A percentile compares a stretch with the other conserved stretches of the same genome.
phyloP scores from a whole-genome alignment of 306 rosid species.

The Malus domestica region DNA sequence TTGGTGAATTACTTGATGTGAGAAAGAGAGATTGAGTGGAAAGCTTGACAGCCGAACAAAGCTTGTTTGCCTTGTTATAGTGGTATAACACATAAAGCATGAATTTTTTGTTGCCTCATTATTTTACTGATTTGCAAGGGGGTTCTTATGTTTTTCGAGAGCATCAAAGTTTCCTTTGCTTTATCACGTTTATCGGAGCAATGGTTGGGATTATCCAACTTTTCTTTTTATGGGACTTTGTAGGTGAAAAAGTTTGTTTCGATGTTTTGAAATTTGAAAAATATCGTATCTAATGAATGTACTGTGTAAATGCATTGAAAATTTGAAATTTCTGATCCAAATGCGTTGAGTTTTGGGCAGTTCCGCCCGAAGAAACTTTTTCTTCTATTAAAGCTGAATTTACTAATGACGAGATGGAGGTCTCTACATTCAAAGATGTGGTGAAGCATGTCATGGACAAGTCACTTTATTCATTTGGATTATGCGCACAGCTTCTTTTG shows the following conservation, averaged over 20 bases:
- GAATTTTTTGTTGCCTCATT: neutral
- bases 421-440: constrained; percentile 55
- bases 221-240: neutral
- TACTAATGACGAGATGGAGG: constrained; percentile 33
- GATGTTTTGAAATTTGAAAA: neutral
- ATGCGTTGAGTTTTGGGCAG: constrained; percentile 38
- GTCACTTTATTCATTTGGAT: constrained; percentile 59
- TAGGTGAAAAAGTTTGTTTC: neutral
- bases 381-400: constrained; percentile 51
- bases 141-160: neutral
- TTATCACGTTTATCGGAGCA: neutral
- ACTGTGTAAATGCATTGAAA: neutral
- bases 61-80: neutral
- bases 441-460: constrained; percentile 67
- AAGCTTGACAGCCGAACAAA: no score
- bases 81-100: neutral
- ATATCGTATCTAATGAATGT: neutral
- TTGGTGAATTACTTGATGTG: no score
- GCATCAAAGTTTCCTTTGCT: neutral
- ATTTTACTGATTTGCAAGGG: neutral
- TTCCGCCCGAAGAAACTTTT: constrained; percentile 77
- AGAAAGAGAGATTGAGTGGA: no score
- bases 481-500: constrained; percentile 50
- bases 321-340: neutral
- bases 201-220: neutral